phyloP scores from a whole-genome alignment of 2,329 filamentous ascomycete species.

The Claviceps citrina region DNA sequence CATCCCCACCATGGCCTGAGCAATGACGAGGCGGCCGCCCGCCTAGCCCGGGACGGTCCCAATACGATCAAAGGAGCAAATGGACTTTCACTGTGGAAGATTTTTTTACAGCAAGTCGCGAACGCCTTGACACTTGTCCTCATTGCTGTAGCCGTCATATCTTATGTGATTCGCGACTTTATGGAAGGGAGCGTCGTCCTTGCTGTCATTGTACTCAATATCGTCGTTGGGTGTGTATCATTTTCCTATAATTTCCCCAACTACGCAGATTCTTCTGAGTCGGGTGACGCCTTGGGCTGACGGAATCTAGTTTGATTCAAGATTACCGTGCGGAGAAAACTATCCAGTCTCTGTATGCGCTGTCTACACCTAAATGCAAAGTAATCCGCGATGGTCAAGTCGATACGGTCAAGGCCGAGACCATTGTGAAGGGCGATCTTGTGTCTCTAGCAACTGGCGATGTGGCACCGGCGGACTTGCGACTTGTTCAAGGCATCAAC shows the following conservation, averaged over 20 bases:
- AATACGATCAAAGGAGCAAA: constrained; percentile 59
- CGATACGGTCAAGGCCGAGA: constrained; percentile 37
- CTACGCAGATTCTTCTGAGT: too few relatives aligned
- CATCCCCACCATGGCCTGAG: constrained; percentile 44
- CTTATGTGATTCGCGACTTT: constrained; percentile 49
- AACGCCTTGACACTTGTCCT: constrained; percentile 64
- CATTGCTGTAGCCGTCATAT: constrained; percentile 57
- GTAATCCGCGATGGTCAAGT: constrained; percentile 38
- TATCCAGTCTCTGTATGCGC: constrained; percentile 43
- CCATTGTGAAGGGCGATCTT: constrained; percentile 51
- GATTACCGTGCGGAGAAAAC: constrained; percentile 47
- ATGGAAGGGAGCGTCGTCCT: constrained; percentile 48
- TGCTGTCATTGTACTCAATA: constrained; percentile 52
- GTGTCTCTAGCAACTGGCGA: constrained; percentile 48
- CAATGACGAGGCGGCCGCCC: constrained; percentile 45
- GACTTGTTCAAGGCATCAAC: constrained; percentile 52
- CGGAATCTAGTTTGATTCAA: constrained; percentile 33
- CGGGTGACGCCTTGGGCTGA: not conserved
- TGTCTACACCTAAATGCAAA: constrained; percentile 44
- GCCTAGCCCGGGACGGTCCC: constrained; percentile 49
- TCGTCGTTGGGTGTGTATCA: constrained; percentile 43
- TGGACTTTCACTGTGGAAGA: constrained; percentile 57
- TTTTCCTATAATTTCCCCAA: too few relatives aligned
- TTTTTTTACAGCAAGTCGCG: constrained; percentile 61
- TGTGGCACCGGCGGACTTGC: constrained; percentile 54